Conservation (phyloP, 208 protist genomes). For the Crithidia sp. region DNA sequence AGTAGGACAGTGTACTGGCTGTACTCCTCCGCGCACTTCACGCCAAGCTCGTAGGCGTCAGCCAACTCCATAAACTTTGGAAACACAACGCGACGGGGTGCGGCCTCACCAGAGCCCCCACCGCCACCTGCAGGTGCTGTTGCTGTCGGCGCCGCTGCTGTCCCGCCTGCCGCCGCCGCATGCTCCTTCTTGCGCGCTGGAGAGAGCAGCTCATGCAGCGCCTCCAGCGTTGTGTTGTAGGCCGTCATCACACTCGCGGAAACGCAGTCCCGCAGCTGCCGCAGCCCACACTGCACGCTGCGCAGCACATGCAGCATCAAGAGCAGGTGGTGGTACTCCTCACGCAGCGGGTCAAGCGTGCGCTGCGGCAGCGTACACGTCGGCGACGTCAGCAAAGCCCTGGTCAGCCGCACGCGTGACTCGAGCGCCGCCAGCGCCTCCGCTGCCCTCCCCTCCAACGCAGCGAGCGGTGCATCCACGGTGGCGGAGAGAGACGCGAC, state of each 20-base stretch:
- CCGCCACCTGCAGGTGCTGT: constrained; percentile 21
- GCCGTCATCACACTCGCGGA: constrained; percentile 41
- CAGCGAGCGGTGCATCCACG: constrained; percentile 41
- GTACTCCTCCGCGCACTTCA: constrained; percentile 54
- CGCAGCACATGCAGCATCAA: constrained; percentile 61
- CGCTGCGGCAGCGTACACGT: constrained; percentile 37
- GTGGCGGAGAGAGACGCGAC: constrained; percentile 39
- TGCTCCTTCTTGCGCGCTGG: not conserved
- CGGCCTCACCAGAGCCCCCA: constrained; percentile 18
- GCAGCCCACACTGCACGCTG: constrained; percentile 49
- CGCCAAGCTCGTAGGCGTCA: constrained; percentile 63
- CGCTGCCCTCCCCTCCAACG: constrained; percentile 26
- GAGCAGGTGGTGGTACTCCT: constrained; percentile 82
- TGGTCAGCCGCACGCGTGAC: constrained; percentile 28
- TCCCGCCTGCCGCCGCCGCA: not conserved
- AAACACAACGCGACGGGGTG: constrained; percentile 65
- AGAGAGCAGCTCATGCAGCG: constrained; percentile 51
- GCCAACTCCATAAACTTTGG: constrained; percentile 78
- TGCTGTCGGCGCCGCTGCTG: constrained; percentile 3
- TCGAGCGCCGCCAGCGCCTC: constrained; percentile 31
- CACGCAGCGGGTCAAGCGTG: constrained; percentile 37
- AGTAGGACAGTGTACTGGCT: constrained; percentile 55
- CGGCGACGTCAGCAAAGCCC: constrained; percentile 61
- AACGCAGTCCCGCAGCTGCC: constrained; percentile 37
- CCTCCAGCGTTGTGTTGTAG: constrained; percentile 45